Conservation (phyloP, 805 yeast genomes). For the Candida wancherniae region DNA sequence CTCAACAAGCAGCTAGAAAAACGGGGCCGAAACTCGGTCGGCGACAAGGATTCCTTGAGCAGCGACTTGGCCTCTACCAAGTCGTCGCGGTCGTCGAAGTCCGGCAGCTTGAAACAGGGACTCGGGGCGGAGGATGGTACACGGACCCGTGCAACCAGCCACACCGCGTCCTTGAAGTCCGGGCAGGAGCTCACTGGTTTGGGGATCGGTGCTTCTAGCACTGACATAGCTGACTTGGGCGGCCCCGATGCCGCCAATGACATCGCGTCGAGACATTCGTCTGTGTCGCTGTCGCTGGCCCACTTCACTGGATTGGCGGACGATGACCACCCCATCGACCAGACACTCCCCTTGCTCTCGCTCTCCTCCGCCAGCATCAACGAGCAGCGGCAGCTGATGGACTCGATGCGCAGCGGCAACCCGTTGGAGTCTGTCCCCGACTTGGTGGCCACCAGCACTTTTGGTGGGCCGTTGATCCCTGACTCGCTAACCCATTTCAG, state of each 20-base stretch:
- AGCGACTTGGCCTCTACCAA: conserved; percentile 1
- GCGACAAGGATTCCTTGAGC: conserved; percentile 6
- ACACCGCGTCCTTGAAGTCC: no score
- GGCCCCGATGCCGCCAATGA: not conserved
- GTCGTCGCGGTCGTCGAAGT: not conserved
- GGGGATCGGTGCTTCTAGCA: no score
- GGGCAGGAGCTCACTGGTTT: no score
- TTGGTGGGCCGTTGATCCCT: conserved; percentile 9
- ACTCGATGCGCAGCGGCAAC: conserved; percentile 4
- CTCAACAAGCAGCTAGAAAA: conserved; percentile 12
- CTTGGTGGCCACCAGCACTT: conserved; percentile 9
- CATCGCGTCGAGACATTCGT: conserved; percentile 12
- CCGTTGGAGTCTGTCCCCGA: conserved; percentile 13
- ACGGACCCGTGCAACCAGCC: no score
- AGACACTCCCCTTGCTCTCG: conserved; percentile 15
- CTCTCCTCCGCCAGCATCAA: conserved; percentile 7
- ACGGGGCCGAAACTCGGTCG: conserved; percentile 4
- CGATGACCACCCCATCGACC: conserved; percentile 10
- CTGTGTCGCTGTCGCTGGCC: conserved; percentile 11
- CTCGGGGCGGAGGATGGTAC: no score
- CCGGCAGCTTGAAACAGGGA: no score
- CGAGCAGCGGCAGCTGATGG: conserved; percentile 9
- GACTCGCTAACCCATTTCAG: conserved; percentile 9
- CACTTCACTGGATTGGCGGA: conserved; percentile 3
- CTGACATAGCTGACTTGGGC: conserved; percentile 8